Evolutionary conservation across 805 yeast genomes (phyloP), one percentile per base, ranked within the genome.

Genomic region (Zygotorulaspora danielsina): DNA sequence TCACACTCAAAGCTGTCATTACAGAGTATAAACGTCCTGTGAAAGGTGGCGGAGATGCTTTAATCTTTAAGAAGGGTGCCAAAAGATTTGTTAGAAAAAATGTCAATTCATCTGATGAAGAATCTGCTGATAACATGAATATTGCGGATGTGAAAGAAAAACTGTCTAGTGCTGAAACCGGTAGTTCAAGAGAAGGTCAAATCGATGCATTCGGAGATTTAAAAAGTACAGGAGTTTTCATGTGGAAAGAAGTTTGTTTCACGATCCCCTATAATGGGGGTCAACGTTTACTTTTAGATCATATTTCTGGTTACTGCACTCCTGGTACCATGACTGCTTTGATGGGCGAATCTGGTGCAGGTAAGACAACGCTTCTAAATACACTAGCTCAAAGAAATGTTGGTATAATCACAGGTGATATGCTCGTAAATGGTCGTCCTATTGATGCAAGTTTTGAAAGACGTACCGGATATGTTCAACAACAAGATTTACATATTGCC

Each of bases 311-410:
- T 20, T 69, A 61, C 54, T 65, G 69, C 50, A 58, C 63, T 24
- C 80, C 82, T 2, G 82, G 81, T 32, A 78, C 55, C 66, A 57
- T 76, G 52, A 76, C 81, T 16, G 81, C 81, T 3, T 59, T 76
- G 30, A 76, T 76, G 79, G 82, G 82, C 42, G 81, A 74, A 50
- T 74, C 80, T 2, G 82, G 82, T 48, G 81, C 81, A 13, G 82
- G 81, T 51, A 76, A 76, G 54, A 76, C 81, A 0, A 76, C 82
- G 4, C 58, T 76, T 36, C 63, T 76, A 42, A 76, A 76, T 50
- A 71, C 71, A 22, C 57, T 76, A 43, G 71, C 79, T 32, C 72
- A 71, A 51, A 64, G 82, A 53, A 71, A 71, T 34, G 62, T 68
- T 38, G 81, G 81, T 45, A 69, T 72, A 34, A 64, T 76, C 19